Evolutionary conservation across 805 yeast species (phyloP).

Genomic region (Myxozyma melibiosi): DNA sequence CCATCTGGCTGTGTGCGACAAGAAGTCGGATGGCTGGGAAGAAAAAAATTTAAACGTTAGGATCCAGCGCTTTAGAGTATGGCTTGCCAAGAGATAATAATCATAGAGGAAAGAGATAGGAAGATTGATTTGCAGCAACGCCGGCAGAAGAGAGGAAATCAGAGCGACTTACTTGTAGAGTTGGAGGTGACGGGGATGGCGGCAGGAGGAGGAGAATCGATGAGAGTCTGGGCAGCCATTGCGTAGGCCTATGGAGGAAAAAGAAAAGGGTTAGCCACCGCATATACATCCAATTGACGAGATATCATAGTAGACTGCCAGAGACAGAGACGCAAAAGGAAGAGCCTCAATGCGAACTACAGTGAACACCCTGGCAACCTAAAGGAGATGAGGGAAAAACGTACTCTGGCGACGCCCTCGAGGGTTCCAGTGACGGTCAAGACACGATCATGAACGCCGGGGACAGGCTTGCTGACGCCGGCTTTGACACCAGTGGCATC

Average conservation of each 20-base stretch:
- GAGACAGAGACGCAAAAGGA: too few species aligned
- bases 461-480: constrained; percentile 78
- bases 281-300: too few species aligned
- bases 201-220: constrained; percentile 59
- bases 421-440: constrained; percentile 75
- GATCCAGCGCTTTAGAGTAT: background rate
- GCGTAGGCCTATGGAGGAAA: constrained; percentile 53
- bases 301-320: too few species aligned
- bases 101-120: background rate
- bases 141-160: background rate
- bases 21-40: constrained; percentile 64
- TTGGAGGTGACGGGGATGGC: constrained; percentile 39
- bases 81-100: background rate
- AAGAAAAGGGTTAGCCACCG: constrained; percentile 35
- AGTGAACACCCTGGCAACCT: too few species aligned
- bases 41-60: constrained; percentile 43
- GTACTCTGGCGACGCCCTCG: constrained; percentile 56
- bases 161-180: constrained; percentile 11
- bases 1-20: constrained; percentile 83
- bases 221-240: constrained; percentile 66
- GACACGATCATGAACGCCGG: constrained; percentile 81
- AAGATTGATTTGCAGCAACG: background rate
- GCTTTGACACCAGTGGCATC: constrained; percentile 78
- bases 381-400: background rate
- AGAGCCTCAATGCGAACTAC: too few species aligned